phyloP scores from a whole-genome alignment of 331 rosid genomes.

The Acacia pycnantha region DNA sequence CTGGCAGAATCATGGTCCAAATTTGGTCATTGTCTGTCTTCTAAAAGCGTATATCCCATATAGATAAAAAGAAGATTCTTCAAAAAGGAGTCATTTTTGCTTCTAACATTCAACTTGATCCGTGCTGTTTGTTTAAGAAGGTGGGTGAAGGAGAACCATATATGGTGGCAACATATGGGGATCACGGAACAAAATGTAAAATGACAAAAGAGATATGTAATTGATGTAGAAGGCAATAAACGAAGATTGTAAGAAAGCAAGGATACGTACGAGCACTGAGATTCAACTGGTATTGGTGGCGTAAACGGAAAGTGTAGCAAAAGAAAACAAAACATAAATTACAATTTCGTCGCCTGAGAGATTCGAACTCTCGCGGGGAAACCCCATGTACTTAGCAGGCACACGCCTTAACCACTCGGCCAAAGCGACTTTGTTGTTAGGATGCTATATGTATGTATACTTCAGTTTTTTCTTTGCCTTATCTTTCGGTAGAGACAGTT shows the following conservation, averaged over 20 bases:
- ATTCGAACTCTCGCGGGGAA: constrained; percentile 58
- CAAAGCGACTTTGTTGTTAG: constrained; percentile 26
- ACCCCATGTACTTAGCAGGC: constrained; percentile 60
- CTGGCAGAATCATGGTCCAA: background rate
- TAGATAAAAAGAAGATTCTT: background rate
- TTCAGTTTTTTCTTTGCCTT: too few species aligned
- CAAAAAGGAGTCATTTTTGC: background rate
- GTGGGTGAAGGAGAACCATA: background rate
- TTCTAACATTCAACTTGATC: background rate
- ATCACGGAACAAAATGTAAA: background rate
- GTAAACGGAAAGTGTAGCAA: background rate
- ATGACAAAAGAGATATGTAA: background rate
- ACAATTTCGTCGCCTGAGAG: constrained; percentile 41
- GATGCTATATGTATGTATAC: accelerated
- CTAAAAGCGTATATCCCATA: background rate
- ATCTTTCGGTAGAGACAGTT: too few species aligned
- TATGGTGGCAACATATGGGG: background rate
- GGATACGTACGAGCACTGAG: background rate
- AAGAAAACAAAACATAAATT: too few species aligned
- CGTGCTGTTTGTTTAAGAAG: background rate
- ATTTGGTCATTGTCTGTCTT: background rate
- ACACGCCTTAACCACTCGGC: constrained; percentile 68
- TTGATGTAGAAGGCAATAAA: background rate
- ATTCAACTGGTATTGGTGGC: background rate
- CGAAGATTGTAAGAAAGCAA: background rate